A percentile compares a stretch with the other conserved stretches of the same genome.
Conservation (phyloP, 306 rosid species). For the Lathyrus aphaca region DNA sequence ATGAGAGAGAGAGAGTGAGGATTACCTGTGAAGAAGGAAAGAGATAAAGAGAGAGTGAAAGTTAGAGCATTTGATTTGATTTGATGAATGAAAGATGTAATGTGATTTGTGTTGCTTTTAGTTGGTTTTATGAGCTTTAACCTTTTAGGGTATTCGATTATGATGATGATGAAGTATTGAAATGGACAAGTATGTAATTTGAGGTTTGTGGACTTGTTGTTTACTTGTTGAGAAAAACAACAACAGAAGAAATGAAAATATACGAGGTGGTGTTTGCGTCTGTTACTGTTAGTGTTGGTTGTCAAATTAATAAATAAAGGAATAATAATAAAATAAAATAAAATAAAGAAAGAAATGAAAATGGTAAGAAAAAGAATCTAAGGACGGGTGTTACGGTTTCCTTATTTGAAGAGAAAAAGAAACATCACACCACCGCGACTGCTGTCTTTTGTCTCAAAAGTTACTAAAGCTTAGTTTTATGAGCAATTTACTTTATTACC, state of each 20-base stretch:
- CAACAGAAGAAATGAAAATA: neutral
- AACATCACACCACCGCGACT: constrained; percentile 41
- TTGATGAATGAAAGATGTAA: constrained; percentile 34
- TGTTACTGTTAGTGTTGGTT: neutral
- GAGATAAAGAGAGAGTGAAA: constrained; percentile 44
- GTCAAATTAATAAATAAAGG: neutral
- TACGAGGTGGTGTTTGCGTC: neutral
- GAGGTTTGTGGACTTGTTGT: constrained; percentile 30
- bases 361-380: constrained; percentile 27
- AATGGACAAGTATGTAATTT: constrained; percentile 32
- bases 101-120: neutral
- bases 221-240: neutral
- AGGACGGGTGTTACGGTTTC: constrained; percentile 26
- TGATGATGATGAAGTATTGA: constrained; percentile 29
- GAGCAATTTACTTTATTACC: neutral
- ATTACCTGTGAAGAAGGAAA: constrained; percentile 44
- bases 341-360: constrained; percentile 19
- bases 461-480: neutral
- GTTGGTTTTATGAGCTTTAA: constrained; percentile 26
- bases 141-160: constrained; percentile 38
- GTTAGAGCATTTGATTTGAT: constrained; percentile 51
- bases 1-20: constrained; percentile 31
- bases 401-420: constrained; percentile 34
- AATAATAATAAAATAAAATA: neutral
- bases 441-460: constrained; percentile 31